phyloP scores from a whole-genome alignment of 2,329 filamentous ascomycete genomes.

The Orbilia blumenaviensis region DNA sequence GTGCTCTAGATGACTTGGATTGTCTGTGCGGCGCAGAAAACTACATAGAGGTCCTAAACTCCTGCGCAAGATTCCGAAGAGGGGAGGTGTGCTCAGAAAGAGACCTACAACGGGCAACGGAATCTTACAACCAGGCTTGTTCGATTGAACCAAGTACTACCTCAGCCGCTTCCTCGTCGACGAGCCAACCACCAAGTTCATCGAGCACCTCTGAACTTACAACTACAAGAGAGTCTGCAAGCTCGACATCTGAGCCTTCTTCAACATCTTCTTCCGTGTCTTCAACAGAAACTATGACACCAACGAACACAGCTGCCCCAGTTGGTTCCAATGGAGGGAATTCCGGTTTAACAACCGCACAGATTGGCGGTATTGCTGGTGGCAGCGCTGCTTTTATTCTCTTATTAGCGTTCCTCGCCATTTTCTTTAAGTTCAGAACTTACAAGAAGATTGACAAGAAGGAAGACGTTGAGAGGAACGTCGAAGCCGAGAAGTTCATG shows the following conservation, averaged over 20 bases:
- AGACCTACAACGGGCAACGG: constrained; percentile 14
- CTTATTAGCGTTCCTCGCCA: not conserved
- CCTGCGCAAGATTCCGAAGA: constrained; percentile 32
- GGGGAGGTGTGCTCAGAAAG: constrained; percentile 38
- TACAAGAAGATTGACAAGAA: constrained; percentile 58
- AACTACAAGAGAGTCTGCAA: not conserved
- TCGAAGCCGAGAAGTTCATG: constrained; percentile 41
- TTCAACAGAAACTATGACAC: not conserved
- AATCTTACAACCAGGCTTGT: constrained; percentile 9
- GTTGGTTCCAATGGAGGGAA: not conserved
- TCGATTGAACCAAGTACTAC: not conserved
- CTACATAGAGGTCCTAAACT: constrained; percentile 19
- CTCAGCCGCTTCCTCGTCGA: constrained; percentile 15
- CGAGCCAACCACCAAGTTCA: constrained; percentile 24
- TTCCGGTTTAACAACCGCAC: constrained; percentile 22
- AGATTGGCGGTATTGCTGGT: constrained; percentile 45
- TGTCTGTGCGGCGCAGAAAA: constrained; percentile 25
- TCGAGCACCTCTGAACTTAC: constrained; percentile 18
- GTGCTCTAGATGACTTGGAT: constrained; percentile 16
- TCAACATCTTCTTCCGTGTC: not conserved
- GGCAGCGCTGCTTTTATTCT: constrained; percentile 29
- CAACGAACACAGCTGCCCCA: constrained; percentile 19
- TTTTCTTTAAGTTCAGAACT: constrained; percentile 20
- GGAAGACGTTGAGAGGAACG: constrained; percentile 21
- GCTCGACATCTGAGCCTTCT: not conserved